Evolutionary conservation across 148 eudicot genomes (phyloP), one percentile per base, ranked within the genome.

Genomic region (Amaranthus hypochondriacus): DNA sequence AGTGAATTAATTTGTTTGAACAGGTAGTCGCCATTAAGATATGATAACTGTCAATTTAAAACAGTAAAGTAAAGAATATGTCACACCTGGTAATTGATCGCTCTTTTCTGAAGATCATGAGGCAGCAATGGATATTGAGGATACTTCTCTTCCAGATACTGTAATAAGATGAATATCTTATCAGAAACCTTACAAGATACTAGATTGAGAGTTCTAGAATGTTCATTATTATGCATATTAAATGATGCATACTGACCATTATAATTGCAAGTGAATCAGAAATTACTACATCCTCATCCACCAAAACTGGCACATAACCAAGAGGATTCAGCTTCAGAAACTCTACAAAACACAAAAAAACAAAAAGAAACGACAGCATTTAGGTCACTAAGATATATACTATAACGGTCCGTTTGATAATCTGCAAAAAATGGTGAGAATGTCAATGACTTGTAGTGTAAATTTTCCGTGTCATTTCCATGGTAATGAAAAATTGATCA

Each of bases 71-170:
- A 28, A 28, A 28, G 39, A 46, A 63, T 49, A 12, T 62, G 47
- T 64, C 18, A 48, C 49, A 94, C 98, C 93, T 91, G 98, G 81
- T 84, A 89, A 69, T 90, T 92, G 58, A 94, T 72, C 51, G 92
- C 92, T 80, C 84, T 89, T 75, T 79, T 81, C 85, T 88, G 89
- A 72, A 84, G 81, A 85, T 94, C 93, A 70, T 72, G 69, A 63
- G 98, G 97, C 78, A 94, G 72, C 83, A 91, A 79, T 39, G 90
- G 87, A 70, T 77, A 83, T 82, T 91, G 90, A 74, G 96, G 96
- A 81, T 87, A 94, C 84, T 86, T 94, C 80, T 91, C 98, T 76
- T 91, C 98, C 73, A 94, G 79, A 78, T 91, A 89, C 98, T 91
- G 85, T 6, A 71, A 21, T 48, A 69, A 21, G 6, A 59, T 1